Conservation (phyloP, 1,284 basidiomycete genomes). For the Phellinidium pouzarii region DNA sequence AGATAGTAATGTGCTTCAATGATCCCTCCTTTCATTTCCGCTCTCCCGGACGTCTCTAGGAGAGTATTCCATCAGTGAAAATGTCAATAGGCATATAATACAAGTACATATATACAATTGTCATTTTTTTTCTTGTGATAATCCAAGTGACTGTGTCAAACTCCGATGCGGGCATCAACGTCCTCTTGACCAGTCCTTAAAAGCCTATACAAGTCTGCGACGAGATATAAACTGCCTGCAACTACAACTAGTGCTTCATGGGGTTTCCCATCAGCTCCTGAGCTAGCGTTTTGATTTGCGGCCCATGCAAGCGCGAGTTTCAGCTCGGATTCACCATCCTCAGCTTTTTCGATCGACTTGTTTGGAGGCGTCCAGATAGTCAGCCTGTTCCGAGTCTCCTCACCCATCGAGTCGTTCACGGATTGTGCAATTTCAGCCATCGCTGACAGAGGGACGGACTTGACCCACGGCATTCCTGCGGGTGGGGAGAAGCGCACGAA, state of each 20-base stretch:
- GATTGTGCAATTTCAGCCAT: conserved; percentile 38
- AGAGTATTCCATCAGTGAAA: too few relatives aligned
- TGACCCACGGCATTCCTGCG: conserved; percentile 90
- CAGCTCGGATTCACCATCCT: background rate
- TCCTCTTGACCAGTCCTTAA: background rate
- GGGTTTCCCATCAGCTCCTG: background rate
- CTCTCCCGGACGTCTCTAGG: too few relatives aligned
- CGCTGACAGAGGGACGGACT: conserved; percentile 45
- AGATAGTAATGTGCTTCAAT: too few relatives aligned
- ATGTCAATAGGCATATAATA: too few relatives aligned
- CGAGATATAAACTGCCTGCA: conserved; percentile 19
- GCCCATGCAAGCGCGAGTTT: conserved; percentile 7
- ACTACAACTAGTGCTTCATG: conserved; percentile 13
- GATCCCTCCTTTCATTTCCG: too few relatives aligned
- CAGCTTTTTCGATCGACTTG: background rate
- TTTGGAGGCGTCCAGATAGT: conserved; percentile 1
- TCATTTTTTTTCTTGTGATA: too few relatives aligned
- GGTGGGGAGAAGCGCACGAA: conserved; percentile 62
- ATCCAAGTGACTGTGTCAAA: too few relatives aligned
- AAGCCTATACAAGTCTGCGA: conserved; percentile 17
- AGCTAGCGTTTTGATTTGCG: background rate
- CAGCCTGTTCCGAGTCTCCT: background rate
- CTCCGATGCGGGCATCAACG: too few relatives aligned
- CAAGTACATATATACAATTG: too few relatives aligned
- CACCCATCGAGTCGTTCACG: conserved; percentile 22